These are phyloP conservation scores for Rhipidocladum racemiflorum DNA, from an alignment of 176 grass and related monocot genomes.

Conservation along the genomic window DNA sequence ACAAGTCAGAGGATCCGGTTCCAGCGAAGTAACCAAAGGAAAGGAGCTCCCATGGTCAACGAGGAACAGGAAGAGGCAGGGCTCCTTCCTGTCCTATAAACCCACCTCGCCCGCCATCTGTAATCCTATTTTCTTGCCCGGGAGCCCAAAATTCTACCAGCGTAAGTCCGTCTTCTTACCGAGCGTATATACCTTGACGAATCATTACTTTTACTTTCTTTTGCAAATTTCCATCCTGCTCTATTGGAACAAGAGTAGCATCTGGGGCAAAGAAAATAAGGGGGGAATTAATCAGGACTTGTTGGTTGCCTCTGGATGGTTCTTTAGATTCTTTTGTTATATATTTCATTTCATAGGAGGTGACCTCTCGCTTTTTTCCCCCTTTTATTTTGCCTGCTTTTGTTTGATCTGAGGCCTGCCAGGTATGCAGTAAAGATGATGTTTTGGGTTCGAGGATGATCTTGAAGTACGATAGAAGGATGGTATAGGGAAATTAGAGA, in stretches of 20 bases:
- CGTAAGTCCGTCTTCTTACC: conserved; percentile 15
- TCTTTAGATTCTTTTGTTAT: background rate
- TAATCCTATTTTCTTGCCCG: conserved; percentile 23
- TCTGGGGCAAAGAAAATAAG: background rate
- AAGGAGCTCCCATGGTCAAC: conserved; percentile 15
- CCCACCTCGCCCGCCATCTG: background rate
- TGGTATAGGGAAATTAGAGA: background rate
- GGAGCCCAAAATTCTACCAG: conserved; percentile 13
- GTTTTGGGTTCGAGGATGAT: conserved; percentile 3
- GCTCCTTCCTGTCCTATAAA: conserved; percentile 30
- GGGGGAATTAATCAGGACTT: background rate
- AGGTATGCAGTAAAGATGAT: background rate
- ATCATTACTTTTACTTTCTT: background rate
- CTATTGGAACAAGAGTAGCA: background rate
- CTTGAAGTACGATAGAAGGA: background rate
- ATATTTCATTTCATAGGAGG: background rate
- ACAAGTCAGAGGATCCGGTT: no score
- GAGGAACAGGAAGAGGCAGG: background rate
- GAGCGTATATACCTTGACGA: background rate
- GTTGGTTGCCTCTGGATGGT: background rate
- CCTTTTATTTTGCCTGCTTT: background rate
- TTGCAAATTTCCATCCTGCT: background rate
- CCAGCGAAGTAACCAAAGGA: background rate
- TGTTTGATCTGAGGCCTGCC: conserved; percentile 16
- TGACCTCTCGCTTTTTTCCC: background rate